A percentile compares a stretch with the other conserved stretches of the same genome.
These are phyloP conservation scores for Pyrenochaeta sp. DNA, from an alignment of 2,329 filamentous ascomycete species.

Conservation along the genomic window DNA sequence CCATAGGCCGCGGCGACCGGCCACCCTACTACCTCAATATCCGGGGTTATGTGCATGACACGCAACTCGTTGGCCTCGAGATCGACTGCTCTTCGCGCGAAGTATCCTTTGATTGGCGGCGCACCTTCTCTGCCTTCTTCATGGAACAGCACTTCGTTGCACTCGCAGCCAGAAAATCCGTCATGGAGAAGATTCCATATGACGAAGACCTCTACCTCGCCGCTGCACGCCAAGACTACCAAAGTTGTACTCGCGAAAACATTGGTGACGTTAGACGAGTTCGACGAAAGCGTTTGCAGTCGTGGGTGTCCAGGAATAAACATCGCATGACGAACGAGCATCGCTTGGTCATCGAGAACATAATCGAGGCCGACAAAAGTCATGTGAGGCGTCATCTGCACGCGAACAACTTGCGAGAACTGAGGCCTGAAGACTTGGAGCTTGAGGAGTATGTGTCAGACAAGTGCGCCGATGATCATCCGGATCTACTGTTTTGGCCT, in stretches of 20 bases:
- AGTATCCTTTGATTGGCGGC: not conserved
- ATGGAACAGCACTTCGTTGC: not conserved
- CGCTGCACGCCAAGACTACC: not conserved
- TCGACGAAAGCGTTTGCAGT: not conserved
- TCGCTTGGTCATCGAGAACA: not conserved
- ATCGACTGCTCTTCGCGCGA: not conserved
- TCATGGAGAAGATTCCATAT: not conserved
- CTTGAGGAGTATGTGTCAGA: constrained; percentile 16
- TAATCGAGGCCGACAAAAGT: not conserved
- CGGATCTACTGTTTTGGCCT: constrained; percentile 13
- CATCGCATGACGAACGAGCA: not conserved
- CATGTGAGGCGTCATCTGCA: not conserved
- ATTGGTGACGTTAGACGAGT: not conserved
- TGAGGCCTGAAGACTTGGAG: not conserved
- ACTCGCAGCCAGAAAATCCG: not conserved
- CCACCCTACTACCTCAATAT: constrained; percentile 14
- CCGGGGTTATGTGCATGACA: not conserved
- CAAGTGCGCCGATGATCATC: constrained; percentile 13
- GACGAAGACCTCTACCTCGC: not conserved
- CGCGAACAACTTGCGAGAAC: not conserved
- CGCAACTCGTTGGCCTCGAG: not conserved
- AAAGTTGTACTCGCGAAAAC: not conserved
- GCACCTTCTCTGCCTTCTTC: not conserved
- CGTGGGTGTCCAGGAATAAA: not conserved
- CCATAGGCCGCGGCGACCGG: constrained; percentile 28